These are phyloP conservation scores for Backusella macrospora DNA, from an alignment of 192 early-diverging fungal species.

Conservation along the genomic window DNA sequence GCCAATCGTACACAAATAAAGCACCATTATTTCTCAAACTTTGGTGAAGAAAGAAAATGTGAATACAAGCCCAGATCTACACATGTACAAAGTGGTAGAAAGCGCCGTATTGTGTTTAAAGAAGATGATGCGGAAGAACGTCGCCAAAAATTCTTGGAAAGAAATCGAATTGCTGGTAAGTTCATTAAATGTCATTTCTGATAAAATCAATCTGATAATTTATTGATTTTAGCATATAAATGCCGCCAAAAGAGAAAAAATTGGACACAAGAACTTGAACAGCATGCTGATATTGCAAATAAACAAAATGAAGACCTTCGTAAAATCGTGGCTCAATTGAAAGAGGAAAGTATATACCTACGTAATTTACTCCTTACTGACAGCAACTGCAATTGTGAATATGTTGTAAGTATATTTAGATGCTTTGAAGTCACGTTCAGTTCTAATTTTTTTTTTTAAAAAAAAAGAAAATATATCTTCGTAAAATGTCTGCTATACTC, in stretches of 20 bases:
- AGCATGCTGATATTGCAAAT: conserved; percentile 25
- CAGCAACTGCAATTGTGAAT: conserved; percentile 31
- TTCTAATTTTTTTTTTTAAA: not conserved
- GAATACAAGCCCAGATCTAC: not conserved
- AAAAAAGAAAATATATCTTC: conserved; percentile 20
- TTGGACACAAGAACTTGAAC: conserved; percentile 39
- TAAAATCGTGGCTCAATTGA: conserved; percentile 24
- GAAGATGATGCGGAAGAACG: conserved; percentile 34
- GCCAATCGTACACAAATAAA: not conserved
- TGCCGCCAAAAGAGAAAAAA: conserved; percentile 45
- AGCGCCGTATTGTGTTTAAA: conserved; percentile 28
- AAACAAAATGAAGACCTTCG: conserved; percentile 36
- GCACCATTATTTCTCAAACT: not conserved
- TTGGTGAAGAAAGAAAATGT: not conserved
- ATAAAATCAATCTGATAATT: not conserved
- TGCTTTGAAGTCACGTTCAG: not conserved
- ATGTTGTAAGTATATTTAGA: conserved; percentile 13
- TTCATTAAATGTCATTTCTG: not conserved
- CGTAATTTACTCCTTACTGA: conserved; percentile 36
- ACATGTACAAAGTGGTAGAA: conserved; percentile 18
- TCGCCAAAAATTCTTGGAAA: conserved; percentile 29
- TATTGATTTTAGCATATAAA: conserved; percentile 31
- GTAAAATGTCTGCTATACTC: conserved; percentile 18
- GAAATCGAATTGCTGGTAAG: conserved; percentile 36
- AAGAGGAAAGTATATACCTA: conserved; percentile 36